Base-by-base conservation (phyloP, 164 flowering plant species). In the Dillenia turbinata region DNA sequence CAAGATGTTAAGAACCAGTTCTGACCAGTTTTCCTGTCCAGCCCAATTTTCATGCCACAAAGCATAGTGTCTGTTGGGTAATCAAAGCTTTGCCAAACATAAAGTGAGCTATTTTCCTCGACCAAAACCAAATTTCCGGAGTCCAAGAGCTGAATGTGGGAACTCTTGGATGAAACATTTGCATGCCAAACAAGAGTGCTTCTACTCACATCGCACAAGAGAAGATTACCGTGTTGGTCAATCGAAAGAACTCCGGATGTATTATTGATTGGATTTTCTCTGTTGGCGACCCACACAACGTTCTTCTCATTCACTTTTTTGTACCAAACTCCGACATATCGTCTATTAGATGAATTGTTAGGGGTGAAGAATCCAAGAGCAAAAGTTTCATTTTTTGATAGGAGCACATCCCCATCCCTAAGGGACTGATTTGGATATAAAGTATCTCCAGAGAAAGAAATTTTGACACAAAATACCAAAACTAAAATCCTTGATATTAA, bases 241-340 rank as follows among this genome's bases (percentile, higher is more conserved):
- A 77, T 49, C 16, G 2, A 64, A 16, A 78, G 43, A 7, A 54
- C 3, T 0, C 76, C 74, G 9, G 71, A 65, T 1, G 74, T 47
- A 45, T 52, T 67, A 2, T 49, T 58, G 55, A 77, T 50, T 0
- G 81, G 83, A 10, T 58, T 62, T 5, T 26, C 61, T n/a, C 81
- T 47, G 59, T 80, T 78, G 17, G 81, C 84, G 3, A 75, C 79
- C 79, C 83, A 80, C 12, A 80, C 75, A 48, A 70, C 69, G 2
- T 66, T 65, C 13, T 16, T 24, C 26, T 12, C 61, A 2, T 73
- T 62, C 57, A 66, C 68, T 8, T 62, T 71, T 46, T 66, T 69
- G 69, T 66, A 75, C 84, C 81, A 76, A 9, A 73, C 69, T n/a
- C 83, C 80, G 10, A 79, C 9, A 56, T 71, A 74, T 8, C 64